A percentile compares a stretch with the other conserved stretches of the same genome.
These are phyloP conservation scores for Cucurbita ficifolia DNA, from an alignment of 306 rosid species.

Conservation along the genomic window DNA sequence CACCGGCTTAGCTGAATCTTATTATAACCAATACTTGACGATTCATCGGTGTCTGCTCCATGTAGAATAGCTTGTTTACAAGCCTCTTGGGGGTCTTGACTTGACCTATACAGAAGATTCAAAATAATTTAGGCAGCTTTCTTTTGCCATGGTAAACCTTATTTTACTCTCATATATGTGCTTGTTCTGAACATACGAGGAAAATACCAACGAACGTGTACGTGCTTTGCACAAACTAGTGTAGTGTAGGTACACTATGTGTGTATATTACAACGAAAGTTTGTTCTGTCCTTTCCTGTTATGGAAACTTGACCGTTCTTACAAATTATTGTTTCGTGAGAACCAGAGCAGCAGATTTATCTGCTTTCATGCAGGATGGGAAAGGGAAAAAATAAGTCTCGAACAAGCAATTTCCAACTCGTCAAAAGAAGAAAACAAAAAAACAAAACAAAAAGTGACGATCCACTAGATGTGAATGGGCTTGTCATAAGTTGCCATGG, in stretches of 20 bases:
- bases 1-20: no score
- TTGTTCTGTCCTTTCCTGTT: not conserved
- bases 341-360: not conserved
- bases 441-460: not conserved
- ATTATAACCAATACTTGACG: no score
- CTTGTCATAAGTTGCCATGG: conserved; percentile 96
- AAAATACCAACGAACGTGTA: no score
- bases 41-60: no score
- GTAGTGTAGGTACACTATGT: not conserved
- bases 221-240: not conserved
- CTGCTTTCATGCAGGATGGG: not conserved
- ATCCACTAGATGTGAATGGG: conserved; percentile 57
- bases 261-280: not conserved
- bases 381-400: not conserved
- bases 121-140: not conserved
- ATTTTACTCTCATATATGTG: not conserved
- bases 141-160: not conserved
- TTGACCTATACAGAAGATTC: not conserved
- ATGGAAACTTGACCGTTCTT: not conserved
- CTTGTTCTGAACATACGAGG: no score
- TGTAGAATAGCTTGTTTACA: no score
- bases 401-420: not conserved
- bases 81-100: no score
- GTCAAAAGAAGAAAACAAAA: not conserved
- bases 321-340: not conserved